Conservation (phyloP, 768 basidiomycete species). For the Hypholoma fasciculare region DNA sequence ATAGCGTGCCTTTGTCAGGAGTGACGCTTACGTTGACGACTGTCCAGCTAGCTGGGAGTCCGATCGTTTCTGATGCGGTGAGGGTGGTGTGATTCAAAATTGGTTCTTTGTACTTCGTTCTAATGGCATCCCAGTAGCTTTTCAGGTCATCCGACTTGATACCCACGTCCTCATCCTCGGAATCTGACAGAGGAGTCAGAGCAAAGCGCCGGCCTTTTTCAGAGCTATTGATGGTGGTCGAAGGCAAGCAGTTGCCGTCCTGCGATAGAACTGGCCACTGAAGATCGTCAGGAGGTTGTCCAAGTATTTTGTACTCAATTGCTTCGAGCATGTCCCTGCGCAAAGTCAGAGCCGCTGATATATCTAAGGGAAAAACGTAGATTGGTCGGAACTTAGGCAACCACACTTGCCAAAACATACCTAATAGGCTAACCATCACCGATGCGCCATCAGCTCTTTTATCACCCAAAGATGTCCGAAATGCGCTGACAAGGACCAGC, state of each 20-base stretch:
- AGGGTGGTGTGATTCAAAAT: slow-evolving; percentile 40
- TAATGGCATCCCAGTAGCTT: slow-evolving; percentile 64
- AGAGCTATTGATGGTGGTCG: slow-evolving; percentile 9
- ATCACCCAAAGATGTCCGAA: slow-evolving; percentile 81
- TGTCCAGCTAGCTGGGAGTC: slow-evolving; percentile 78
- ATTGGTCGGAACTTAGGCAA: background rate
- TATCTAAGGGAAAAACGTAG: slow-evolving; percentile 45
- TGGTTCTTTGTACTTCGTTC: slow-evolving; percentile 52
- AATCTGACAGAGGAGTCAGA: slow-evolving; percentile 20
- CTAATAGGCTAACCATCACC: slow-evolving; percentile 63
- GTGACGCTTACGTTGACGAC: slow-evolving; percentile 83
- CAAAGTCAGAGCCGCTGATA: slow-evolving; percentile 73
- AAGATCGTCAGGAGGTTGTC: slow-evolving; percentile 56
- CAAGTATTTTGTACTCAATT: slow-evolving; percentile 68
- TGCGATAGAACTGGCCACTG: slow-evolving; percentile 66
- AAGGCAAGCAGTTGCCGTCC: slow-evolving; percentile 41
- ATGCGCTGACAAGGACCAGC: slow-evolving; percentile 66
- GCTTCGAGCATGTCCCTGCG: slow-evolving; percentile 86
- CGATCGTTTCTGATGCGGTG: slow-evolving; percentile 37
- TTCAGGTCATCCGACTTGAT: slow-evolving; percentile 33
- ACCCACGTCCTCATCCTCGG: slow-evolving; percentile 39
- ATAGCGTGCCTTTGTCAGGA: slow-evolving; percentile 79
- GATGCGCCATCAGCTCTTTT: slow-evolving; percentile 46
- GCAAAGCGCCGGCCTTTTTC: slow-evolving; percentile 15
- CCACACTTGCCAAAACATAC: slow-evolving; percentile 30